Evolutionary conservation across 2,329 filamentous ascomycete genomes (phyloP), one percentile per base, ranked within the genome.

Genomic region (Exophiala bonariae): DNA sequence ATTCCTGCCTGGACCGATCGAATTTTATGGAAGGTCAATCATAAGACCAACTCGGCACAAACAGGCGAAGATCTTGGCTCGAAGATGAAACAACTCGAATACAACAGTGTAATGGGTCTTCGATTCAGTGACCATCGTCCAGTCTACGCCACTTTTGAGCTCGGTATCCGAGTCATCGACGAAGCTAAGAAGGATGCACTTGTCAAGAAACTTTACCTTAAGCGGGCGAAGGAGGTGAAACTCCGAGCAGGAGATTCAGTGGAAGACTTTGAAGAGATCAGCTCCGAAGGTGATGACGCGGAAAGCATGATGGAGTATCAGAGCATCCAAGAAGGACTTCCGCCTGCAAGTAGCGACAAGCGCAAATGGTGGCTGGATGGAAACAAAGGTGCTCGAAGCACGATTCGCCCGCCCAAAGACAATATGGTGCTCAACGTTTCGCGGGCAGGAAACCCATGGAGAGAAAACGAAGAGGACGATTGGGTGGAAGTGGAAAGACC

Each of bases 1-100:
- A 96, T 97, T 53, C 93, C 93, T 2, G 93, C 93, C 1, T 99
- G 93, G 93, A 96, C 91, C 51, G 93, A 99, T 67, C 87, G 93
- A 30, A 87, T 99, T 36, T 72, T 99, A 7, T 85, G 88, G 49
- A 95, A 91, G 39, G 49, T 59, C 41, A 57, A 56, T 45, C 48
- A 54, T 31, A 56, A 49, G 16, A 43, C 47, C 16, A 52, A 47
- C 9, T 34, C 32, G 13, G 49, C 46, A 10, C 46, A 52, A 28
- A 42, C 39, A 7, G 49, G 54, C 3, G 54, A 55, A 36, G 41
- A 55, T 4, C 35, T 57, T 17, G 93, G 93, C 6, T 74, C 80
- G 50, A 91, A 89, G 58, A 78, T 99, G 28, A 83, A 84, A 33
- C 93, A 97, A 64, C 74, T 87, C 9, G 79, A 87, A 23, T 99